Conservation (phyloP, 148 eudicot species). For the Polygonum maritimum region DNA sequence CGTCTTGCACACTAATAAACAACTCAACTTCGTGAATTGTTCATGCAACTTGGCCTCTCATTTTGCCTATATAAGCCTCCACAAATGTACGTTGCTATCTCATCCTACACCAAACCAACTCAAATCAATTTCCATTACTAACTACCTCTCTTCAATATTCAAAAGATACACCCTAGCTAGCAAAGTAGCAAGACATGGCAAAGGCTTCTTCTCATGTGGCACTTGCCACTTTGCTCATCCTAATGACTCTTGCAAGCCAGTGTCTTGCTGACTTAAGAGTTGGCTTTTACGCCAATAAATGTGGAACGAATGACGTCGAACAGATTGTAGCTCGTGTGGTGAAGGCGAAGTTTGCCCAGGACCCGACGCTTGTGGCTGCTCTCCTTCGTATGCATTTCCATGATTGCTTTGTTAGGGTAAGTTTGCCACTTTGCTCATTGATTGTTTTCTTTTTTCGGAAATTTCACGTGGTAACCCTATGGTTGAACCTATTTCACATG, state of each 20-base stretch:
- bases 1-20: neutral
- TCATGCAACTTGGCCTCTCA: neutral
- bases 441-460: neutral
- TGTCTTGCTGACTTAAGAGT: conserved; percentile 17
- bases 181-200: neutral
- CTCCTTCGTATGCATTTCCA: conserved; percentile 44
- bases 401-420: conserved; percentile 48
- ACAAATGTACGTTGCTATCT: neutral
- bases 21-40: neutral
- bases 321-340: conserved; percentile 19
- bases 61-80: neutral
- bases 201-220: neutral
- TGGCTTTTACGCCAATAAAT: conserved; percentile 37
- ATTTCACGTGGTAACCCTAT: no score
- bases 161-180: neutral
- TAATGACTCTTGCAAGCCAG: conserved; percentile 17
- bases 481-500: no score
- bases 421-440: neutral
- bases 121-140: neutral
- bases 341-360: neutral
- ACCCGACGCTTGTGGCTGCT: conserved; percentile 23
- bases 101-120: neutral
- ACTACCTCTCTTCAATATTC: neutral
- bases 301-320: conserved; percentile 28
- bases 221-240: conserved; percentile 19